Percentiles rank a stretch among this genome's conserved stretches.
These are phyloP conservation scores for Castanea mollissima DNA, from an alignment of 306 rosid genomes.

Conservation along the genomic window DNA sequence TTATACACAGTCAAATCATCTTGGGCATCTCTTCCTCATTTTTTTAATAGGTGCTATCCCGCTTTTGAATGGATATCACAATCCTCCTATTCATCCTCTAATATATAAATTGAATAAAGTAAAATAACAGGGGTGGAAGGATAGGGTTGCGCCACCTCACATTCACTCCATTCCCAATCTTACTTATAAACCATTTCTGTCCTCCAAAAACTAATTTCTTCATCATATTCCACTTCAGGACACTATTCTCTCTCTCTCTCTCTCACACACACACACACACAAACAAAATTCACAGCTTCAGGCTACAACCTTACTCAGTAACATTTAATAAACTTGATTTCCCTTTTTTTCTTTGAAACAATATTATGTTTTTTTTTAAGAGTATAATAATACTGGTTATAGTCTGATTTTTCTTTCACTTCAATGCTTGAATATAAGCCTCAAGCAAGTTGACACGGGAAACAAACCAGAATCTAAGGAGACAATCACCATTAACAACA, in stretches of 20 bases:
- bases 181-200: not conserved
- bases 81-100: not conserved
- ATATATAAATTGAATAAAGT: not conserved
- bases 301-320: not conserved
- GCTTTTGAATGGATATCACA: not conserved
- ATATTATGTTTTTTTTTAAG: no score
- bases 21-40: not conserved
- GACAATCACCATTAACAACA: not conserved
- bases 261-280: no score
- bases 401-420: not conserved
- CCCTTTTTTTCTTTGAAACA: no score
- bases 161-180: not conserved
- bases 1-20: not conserved
- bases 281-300: not conserved
- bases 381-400: no score
- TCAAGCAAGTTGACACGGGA: not conserved
- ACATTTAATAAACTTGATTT: not conserved
- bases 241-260: not conserved
- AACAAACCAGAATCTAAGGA: not conserved
- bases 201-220: not conserved
- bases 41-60: not conserved
- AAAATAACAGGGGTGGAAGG: not conserved
- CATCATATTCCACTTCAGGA: not conserved
- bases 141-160: not conserved
- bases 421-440: not conserved